These are phyloP conservation scores for Grifola frondosa DNA, from an alignment of 1,284 basidiomycete species.

Conservation along the genomic window DNA sequence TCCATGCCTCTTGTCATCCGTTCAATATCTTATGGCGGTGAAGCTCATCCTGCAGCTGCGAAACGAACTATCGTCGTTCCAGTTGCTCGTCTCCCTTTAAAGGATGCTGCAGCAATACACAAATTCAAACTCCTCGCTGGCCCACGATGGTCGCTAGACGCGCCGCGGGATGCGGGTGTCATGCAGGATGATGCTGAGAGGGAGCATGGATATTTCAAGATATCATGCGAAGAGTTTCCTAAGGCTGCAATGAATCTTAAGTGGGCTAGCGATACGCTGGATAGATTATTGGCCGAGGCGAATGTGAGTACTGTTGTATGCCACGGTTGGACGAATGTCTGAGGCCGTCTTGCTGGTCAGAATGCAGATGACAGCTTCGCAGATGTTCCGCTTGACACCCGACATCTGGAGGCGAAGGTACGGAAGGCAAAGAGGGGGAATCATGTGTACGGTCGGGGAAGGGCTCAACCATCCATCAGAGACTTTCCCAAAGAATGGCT, in stretches of 20 bases:
- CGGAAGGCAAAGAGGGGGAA: slow-evolving; percentile 71
- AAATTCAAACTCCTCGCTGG: slow-evolving; percentile 84
- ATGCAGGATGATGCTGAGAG: slow-evolving; percentile 41
- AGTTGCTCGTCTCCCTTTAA: slow-evolving; percentile 69
- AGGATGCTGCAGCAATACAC: slow-evolving; percentile 60
- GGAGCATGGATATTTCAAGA: slow-evolving; percentile 79
- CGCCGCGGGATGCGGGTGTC: slow-evolving; percentile 67
- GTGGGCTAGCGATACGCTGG: slow-evolving; percentile 79
- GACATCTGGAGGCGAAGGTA: slow-evolving; percentile 71
- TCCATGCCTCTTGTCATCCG: slow-evolving; percentile 67
- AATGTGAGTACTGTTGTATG: slow-evolving; percentile 57
- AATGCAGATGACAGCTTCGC: slow-evolving; percentile 50
- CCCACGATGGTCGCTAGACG: slow-evolving; percentile 74
- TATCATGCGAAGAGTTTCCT: slow-evolving; percentile 82
- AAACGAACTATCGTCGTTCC: slow-evolving; percentile 76
- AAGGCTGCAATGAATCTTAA: slow-evolving; percentile 81
- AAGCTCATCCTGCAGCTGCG: slow-evolving; percentile 64
- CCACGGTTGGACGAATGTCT: slow-evolving; percentile 2
- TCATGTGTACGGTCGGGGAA: slow-evolving; percentile 57
- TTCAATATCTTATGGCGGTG: slow-evolving; percentile 74
- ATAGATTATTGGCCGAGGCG: slow-evolving; percentile 68
- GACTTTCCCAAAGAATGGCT: slow-evolving; percentile 87
- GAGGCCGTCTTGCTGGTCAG: slow-evolving; percentile 32
- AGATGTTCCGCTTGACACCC: slow-evolving; percentile 72
- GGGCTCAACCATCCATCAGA: slow-evolving; percentile 58